Evolutionary conservation across 768 basidiomycete species (phyloP).

Genomic region (Termitomyces sp.): DNA sequence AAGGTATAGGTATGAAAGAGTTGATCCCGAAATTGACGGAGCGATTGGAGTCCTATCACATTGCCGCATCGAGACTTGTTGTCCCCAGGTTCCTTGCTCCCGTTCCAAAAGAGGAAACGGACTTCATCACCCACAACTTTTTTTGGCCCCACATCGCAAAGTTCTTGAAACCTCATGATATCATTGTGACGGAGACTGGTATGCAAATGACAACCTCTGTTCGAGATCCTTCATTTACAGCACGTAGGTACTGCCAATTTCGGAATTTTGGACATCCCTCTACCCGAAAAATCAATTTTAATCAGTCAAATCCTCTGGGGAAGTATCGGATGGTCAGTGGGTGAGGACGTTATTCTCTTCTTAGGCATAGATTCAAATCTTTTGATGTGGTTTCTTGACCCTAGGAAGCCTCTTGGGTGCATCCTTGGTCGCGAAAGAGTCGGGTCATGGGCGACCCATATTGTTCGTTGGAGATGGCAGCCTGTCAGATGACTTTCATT

Average conservation of each 20-base stretch:
- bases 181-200: conserved; percentile 88
- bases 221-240: too few relatives aligned
- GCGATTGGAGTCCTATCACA: conserved; percentile 37
- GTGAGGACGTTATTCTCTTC: conserved; percentile 25
- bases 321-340: conserved; percentile 86
- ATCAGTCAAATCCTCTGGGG: too few relatives aligned
- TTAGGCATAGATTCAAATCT: too few relatives aligned
- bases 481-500: conserved; percentile 39
- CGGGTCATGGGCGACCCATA: conserved; percentile 58
- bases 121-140: conserved; percentile 68
- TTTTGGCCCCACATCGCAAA: conserved; percentile 76
- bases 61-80: conserved; percentile 30
- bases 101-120: conserved; percentile 42
- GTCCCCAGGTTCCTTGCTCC: conserved; percentile 40
- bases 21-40: conserved; percentile 64
- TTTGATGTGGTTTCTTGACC: too few relatives aligned
- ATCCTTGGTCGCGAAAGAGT: conserved; percentile 71
- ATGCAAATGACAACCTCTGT: not conserved
- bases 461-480: conserved; percentile 85
- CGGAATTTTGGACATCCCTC: conserved; percentile 73
- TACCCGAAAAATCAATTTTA: conserved; percentile 65
- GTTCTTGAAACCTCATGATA: conserved; percentile 69
- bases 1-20: too few relatives aligned
- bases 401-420: conserved; percentile 69
- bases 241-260: conserved; percentile 33